A percentile compares a stretch with the other conserved stretches of the same genome.
Conservation (phyloP, 352 stramenopile genomes). For the Phytophthora rubi region DNA sequence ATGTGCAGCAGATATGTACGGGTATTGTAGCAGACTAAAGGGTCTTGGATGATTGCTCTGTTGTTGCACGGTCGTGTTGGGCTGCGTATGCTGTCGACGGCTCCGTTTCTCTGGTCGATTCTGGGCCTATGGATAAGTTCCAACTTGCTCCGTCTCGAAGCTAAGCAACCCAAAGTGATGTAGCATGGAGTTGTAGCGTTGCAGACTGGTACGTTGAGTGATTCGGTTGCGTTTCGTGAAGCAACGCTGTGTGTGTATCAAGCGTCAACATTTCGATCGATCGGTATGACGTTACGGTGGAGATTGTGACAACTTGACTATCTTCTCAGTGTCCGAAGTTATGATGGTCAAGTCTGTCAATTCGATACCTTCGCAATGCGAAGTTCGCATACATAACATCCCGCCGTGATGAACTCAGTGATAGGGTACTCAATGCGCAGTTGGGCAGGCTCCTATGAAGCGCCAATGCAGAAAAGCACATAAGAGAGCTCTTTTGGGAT, state of each 20-base stretch:
- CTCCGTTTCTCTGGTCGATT: conserved; percentile 4
- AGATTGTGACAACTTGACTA: neutral
- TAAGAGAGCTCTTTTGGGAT: neutral
- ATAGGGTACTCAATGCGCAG: neutral
- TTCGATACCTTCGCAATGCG: neutral
- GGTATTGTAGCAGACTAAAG: neutral
- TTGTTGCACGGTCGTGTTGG: neutral
- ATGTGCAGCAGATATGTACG: neutral
- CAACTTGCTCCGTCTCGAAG: neutral
- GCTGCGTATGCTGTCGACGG: neutral
- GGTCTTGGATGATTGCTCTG: neutral
- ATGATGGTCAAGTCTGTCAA: neutral
- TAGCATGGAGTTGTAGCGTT: neutral
- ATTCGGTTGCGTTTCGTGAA: neutral
- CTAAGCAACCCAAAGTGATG: neutral
- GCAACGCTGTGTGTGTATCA: neutral
- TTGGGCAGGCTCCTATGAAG: neutral
- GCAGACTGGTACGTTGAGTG: neutral
- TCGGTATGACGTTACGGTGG: neutral
- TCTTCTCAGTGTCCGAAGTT: neutral
- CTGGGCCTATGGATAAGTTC: neutral
- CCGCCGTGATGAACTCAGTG: neutral
- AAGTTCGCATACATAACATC: too few relatives aligned
- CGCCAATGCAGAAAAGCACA: neutral
- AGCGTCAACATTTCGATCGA: too few relatives aligned